A percentile compares a stretch with the other conserved stretches of the same genome.
Evolutionary conservation across 768 basidiomycete genomes (phyloP).

Genomic region (Mycena rosella): DNA sequence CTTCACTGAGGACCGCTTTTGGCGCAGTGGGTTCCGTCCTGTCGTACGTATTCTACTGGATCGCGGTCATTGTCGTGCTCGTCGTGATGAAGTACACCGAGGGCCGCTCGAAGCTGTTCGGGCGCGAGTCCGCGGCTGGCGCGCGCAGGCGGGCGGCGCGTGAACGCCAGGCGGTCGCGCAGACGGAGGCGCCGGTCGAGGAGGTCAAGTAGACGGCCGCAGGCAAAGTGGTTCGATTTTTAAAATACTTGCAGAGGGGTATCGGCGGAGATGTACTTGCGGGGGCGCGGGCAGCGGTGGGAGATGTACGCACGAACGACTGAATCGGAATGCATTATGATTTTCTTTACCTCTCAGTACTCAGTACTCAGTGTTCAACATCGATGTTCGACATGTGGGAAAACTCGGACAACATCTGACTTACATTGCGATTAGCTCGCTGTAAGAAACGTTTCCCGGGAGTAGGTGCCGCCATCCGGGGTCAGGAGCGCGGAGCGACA

Average conservation of each 20-base stretch:
- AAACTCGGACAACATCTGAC: no score
- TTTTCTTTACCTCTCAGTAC: no score
- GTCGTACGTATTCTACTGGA: constrained; percentile 94
- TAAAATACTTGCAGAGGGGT: neutral
- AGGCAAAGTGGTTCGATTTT: neutral
- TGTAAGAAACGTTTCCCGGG: no score
- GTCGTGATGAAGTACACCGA: constrained; percentile 73
- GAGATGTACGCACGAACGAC: constrained; percentile 5
- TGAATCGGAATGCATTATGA: neutral
- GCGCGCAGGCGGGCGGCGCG: constrained; percentile 45
- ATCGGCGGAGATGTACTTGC: neutral
- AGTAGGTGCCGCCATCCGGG: no score
- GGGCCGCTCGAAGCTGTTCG: constrained; percentile 76
- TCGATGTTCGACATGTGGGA: no score
- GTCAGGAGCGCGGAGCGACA: no score
- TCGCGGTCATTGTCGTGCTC: constrained; percentile 79
- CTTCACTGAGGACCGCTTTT: neutral
- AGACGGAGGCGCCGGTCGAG: constrained; percentile 2
- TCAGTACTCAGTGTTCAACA: no score
- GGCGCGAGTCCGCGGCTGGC: constrained; percentile 66
- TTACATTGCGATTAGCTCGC: no score
- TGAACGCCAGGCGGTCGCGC: constrained; percentile 34
- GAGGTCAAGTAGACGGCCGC: constrained; percentile 24
- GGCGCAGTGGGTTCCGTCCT: constrained; percentile 77
- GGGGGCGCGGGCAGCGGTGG: neutral